A percentile compares a stretch with the other conserved stretches of the same genome.
phyloP scores from a whole-genome alignment of 139 green algal species.

The Chlorella sorokiniana region DNA sequence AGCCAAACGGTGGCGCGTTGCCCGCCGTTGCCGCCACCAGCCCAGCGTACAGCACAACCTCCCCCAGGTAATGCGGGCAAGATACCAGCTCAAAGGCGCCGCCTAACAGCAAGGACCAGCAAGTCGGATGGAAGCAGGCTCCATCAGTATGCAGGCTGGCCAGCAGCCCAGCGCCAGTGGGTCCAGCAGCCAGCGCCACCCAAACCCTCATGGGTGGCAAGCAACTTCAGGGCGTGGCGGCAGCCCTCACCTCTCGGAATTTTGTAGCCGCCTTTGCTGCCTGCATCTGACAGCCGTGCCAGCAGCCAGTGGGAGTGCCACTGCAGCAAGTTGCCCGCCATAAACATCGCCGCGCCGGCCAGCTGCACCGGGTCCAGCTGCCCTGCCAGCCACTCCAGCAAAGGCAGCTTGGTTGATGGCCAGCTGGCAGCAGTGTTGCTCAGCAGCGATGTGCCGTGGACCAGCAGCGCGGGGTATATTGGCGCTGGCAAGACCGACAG shows the following conservation, averaged over 20 bases:
- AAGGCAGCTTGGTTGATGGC: neutral
- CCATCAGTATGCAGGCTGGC: too few relatives aligned
- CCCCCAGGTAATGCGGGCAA: slow-evolving; percentile 84
- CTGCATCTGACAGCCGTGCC: slow-evolving; percentile 36
- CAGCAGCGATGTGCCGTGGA: neutral
- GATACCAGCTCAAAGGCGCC: slow-evolving; percentile 76
- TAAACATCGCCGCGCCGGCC: slow-evolving; percentile 48
- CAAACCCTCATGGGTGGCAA: neutral
- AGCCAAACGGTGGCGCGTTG: slow-evolving; percentile 19
- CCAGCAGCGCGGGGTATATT: slow-evolving; percentile 1
- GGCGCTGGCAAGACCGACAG: slow-evolving; percentile 58
- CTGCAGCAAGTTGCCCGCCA: slow-evolving; percentile 62
- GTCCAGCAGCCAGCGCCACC: neutral
- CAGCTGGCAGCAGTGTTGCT: too few relatives aligned
- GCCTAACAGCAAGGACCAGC: slow-evolving; percentile 39
- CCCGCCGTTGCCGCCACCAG: slow-evolving; percentile 44
- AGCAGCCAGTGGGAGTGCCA: slow-evolving; percentile 57
- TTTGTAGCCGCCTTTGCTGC: slow-evolving; percentile 24
- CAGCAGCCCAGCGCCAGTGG: too few relatives aligned
- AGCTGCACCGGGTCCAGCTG: slow-evolving; percentile 6
- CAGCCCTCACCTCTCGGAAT: slow-evolving; percentile 35
- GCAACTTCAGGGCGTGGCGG: neutral
- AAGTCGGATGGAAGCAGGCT: too few relatives aligned
- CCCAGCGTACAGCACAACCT: slow-evolving; percentile 81
- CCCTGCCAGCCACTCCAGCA: neutral